Evolutionary conservation across 1,284 basidiomycete genomes (phyloP).

Genomic region (Grifola frondosa): DNA sequence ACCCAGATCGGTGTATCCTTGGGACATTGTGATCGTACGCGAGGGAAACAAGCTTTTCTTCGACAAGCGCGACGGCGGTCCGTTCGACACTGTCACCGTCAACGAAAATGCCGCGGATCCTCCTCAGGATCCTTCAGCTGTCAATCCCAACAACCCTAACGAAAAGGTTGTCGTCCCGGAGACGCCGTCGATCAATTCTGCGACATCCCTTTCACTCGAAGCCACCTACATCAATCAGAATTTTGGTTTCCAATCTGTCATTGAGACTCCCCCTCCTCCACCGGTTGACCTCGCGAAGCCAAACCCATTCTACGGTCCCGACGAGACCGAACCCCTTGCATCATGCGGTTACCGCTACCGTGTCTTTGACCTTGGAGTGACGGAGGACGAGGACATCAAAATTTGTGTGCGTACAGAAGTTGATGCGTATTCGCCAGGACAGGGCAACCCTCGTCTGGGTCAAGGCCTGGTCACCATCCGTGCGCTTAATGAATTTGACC

Average conservation of each 20-base stretch:
- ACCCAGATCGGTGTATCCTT: constrained; percentile 94
- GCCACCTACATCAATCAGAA: constrained; percentile 99
- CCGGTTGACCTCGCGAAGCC: constrained; percentile 77
- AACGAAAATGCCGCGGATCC: constrained; percentile 99
- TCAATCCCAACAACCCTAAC: constrained; percentile 71
- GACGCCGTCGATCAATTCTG: constrained; percentile 84
- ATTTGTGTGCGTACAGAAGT: constrained; percentile 96
- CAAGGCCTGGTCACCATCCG: constrained; percentile 89
- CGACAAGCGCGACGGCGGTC: constrained; percentile 97
- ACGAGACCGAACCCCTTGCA: constrained; percentile 93
- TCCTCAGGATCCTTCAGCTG: constrained; percentile 81
- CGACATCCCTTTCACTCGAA: constrained; percentile 92
- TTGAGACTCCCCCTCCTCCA: constrained; percentile 64
- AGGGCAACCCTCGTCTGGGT: constrained; percentile 66
- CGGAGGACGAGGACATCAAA: constrained; percentile 88
- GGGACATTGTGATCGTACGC: constrained; percentile 96
- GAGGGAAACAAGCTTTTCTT: constrained; percentile 95
- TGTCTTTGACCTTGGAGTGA: constrained; percentile 90
- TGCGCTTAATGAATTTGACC: constrained; percentile 96
- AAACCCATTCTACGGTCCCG: constrained; percentile 95
- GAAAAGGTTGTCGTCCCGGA: constrained; percentile 69
- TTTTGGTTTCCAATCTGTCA: constrained; percentile 95
- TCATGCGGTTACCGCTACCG: constrained; percentile 97
- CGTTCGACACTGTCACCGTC: constrained; percentile 96
- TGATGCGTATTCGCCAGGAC: constrained; percentile 80